phyloP scores from a whole-genome alignment of 306 rosid species.

The Medicago ruthenica region DNA sequence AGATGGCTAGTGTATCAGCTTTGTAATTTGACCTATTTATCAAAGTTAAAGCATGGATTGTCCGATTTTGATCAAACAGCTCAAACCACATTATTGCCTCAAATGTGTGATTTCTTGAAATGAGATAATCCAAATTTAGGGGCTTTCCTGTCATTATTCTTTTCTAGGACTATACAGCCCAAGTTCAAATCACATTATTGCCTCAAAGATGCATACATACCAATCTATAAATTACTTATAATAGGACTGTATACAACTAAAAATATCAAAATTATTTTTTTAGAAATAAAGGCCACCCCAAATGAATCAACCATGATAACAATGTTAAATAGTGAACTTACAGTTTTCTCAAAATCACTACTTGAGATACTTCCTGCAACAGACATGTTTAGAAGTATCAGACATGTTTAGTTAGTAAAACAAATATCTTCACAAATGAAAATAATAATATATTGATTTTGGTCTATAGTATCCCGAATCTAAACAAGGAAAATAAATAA shows the following conservation, averaged over 20 bases:
- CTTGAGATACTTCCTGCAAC: slow-evolving; percentile 70
- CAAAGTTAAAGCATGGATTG: neutral
- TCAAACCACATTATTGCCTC: neutral
- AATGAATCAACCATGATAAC: neutral
- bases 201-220: slow-evolving; percentile 21
- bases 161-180: neutral
- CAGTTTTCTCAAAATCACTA: slow-evolving; percentile 61
- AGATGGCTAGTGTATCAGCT: neutral
- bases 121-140: neutral
- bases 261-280: neutral
- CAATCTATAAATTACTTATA: neutral
- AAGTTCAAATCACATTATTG: no score
- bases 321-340: slow-evolving; percentile 50
- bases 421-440: slow-evolving; percentile 12
- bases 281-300: neutral
- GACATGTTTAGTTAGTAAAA: slow-evolving; percentile 37
- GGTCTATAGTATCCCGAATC: neutral
- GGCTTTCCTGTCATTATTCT: slow-evolving; percentile 3
- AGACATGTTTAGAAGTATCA: slow-evolving; percentile 29
- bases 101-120: neutral
- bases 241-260: neutral
- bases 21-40: neutral
- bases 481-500: neutral
- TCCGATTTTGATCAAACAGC: neutral
- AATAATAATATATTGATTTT: neutral